Conservation (phyloP, 2,329 filamentous ascomycete species). For the Pseudocercospora ulei region DNA sequence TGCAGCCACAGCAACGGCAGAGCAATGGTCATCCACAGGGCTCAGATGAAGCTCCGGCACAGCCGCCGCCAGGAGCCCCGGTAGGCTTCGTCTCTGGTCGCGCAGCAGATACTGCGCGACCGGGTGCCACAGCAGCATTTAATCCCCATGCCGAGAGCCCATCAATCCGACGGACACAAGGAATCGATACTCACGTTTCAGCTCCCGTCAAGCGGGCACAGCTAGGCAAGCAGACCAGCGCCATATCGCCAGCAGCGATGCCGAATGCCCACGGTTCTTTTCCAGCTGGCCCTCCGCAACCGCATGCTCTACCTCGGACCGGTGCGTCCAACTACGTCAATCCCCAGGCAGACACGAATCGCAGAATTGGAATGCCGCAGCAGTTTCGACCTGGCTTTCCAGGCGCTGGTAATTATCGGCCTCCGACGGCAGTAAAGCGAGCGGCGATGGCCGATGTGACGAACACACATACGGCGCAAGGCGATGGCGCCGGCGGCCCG, state of each 20-base stretch:
- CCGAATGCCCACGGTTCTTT: slow-evolving; percentile 13
- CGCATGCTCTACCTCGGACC: slow-evolving; percentile 19
- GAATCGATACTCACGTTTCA: slow-evolving; percentile 70
- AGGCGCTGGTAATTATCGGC: slow-evolving; percentile 41
- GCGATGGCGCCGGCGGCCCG: slow-evolving; percentile 33
- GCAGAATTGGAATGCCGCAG: slow-evolving; percentile 44
- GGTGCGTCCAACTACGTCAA: slow-evolving; percentile 41
- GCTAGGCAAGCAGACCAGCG: slow-evolving; percentile 8
- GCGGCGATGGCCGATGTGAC: slow-evolving; percentile 41
- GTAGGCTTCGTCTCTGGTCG: slow-evolving; percentile 43
- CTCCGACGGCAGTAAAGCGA: slow-evolving; percentile 34
- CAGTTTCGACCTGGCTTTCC: slow-evolving; percentile 31
- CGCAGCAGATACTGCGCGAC: slow-evolving; percentile 31
- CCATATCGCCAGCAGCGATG: slow-evolving; percentile 7
- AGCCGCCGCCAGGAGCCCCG: slow-evolving; percentile 31
- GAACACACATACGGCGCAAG: slow-evolving; percentile 32
- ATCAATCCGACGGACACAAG: slow-evolving; percentile 79
- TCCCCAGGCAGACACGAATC: slow-evolving; percentile 40
- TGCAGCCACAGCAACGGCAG: slow-evolving; percentile 25
- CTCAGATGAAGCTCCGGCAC: slow-evolving; percentile 17
- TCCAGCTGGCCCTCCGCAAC: slow-evolving; percentile 9
- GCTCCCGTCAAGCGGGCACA: slow-evolving; percentile 52
- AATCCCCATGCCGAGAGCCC: slow-evolving; percentile 49
- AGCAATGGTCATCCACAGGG: slow-evolving; percentile 13
- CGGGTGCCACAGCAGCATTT: slow-evolving; percentile 35